These are phyloP conservation scores for Helotiales sp. DNA, from an alignment of 2,329 filamentous ascomycete species.

Conservation along the genomic window DNA sequence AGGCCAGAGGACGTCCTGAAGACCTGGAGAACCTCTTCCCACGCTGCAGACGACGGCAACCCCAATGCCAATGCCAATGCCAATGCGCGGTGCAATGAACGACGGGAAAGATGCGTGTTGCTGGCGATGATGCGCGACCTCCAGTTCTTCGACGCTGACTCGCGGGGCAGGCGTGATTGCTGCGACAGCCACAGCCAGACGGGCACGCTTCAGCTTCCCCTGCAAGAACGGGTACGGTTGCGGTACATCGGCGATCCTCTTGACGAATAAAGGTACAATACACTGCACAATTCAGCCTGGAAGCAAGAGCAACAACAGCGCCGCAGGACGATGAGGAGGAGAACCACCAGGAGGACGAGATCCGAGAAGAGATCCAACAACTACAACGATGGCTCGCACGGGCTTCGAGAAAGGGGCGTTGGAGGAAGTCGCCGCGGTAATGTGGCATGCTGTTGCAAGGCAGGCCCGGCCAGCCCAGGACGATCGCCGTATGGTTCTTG, in stretches of 20 bases:
- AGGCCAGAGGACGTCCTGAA: background rate
- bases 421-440: background rate
- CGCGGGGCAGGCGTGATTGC: background rate
- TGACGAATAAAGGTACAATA: background rate
- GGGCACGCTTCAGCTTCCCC: background rate
- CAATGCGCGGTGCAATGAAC: background rate
- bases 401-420: background rate
- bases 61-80: too few relatives aligned
- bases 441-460: background rate
- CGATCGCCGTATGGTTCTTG: background rate
- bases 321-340: background rate
- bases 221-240: too few relatives aligned
- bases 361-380: background rate
- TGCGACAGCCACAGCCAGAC: background rate
- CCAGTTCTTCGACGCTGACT: slow-evolving; percentile 1
- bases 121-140: background rate
- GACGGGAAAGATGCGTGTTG: background rate
- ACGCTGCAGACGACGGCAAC: background rate
- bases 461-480: background rate
- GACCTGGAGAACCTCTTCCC: background rate
- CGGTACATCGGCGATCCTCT: slow-evolving; percentile 8
- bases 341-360: background rate
- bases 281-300: slow-evolving; percentile 11
- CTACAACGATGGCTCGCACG: background rate
- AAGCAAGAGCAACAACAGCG: background rate